Base-by-base conservation (phyloP, 768 basidiomycete genomes). In the Boletus vinaceobasis region DNA sequence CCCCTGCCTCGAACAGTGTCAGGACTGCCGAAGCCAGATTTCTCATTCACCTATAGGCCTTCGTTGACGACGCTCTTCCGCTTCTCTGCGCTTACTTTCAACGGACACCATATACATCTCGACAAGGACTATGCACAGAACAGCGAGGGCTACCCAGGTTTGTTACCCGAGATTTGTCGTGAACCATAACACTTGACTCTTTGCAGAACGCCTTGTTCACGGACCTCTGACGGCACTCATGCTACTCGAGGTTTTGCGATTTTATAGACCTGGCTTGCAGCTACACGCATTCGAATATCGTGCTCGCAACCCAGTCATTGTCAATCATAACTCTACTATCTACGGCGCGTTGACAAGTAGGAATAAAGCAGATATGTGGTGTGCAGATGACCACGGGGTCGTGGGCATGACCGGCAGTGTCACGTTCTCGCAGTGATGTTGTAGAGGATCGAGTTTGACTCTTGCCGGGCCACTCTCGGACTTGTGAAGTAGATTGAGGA, bases 31-130 rank as follows among this genome's bases (percentile, higher is more conserved):
- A 56, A 63, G 4, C 68, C 75, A 1, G 80, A 85, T 57, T 85
- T 88, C 66, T 78, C 81, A 5, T 85, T 90, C 67, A 75, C 73
- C 31, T 90, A 84, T 64, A 81, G 72, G 14, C 90, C 90, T 4
- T 83, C 79, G 26, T 70, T 83, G 35, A 83, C 85, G 9, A 90
- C 87, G 1, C 74, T 93, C 21, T 94, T 94, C 74, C 84, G 90
- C 23, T 94, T 87, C 72, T 93, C 90, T 5, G 89, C 91, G 19
- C 75, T 94, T 23, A 93, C 86, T 60, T 91, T 90, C 74, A 93
- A 94, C 61, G 88, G 82, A 13, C 91, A 94, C 60, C 79, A 84
- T 60, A 89, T 94, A 59, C 91, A 94, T 70, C 79, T 93, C 27
- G 89, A 93, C 71, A 82, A 83, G 54, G 81, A 85, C 23, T 90